Evolutionary conservation across 176 grass and related monocot species (phyloP), one percentile per base, ranked within the genome.

Genomic region (Lolium multiflorum): DNA sequence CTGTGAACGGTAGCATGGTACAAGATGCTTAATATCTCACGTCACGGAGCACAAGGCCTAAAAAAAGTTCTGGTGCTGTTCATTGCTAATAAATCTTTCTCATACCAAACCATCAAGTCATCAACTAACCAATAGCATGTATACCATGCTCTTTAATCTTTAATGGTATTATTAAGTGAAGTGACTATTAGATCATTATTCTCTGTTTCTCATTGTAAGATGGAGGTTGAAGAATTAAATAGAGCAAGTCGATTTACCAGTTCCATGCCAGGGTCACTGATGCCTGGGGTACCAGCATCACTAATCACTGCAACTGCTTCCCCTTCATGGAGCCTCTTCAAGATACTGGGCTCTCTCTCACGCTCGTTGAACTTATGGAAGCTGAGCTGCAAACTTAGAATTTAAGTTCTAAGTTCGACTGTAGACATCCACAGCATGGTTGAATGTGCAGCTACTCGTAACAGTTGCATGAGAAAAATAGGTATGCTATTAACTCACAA

Each of bases 311-410:
- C 41, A 85, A 98, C 67, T 60, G 95, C 88, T 90, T 98, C 90
- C 24, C 96, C 93, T 92, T 92, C 89, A 28, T 91, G 93, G 79
- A 98, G 93, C 76, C 93, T 92, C 76, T 91, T 89, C 82, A 98
- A 69, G 62, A 98, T 92, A 63, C 76, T 92, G 59, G 90, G 89
- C 88, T 96, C 93, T 89, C 96, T 89, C 76, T 92, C 88, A 61
- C 86, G 88, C 87, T 98, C 96, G 68, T 98, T 98, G 71, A 43
- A 98, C 48, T 98, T 98, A 65, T 98, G 96, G 84, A 94, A 98
- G 66, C 93, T 98, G 82, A 92, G 78, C 93, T 98, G 86, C 61
- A 90, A 85, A 35, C 25, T 21, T 91, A 82, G 48, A 87, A 25
- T 59, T 89, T 66, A 79, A 74, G 6, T 63, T 64, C 59, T 59